Evolutionary conservation across 1,284 basidiomycete genomes (phyloP), one percentile per base, ranked within the genome.

Genomic region (Wolfiporia cocos): DNA sequence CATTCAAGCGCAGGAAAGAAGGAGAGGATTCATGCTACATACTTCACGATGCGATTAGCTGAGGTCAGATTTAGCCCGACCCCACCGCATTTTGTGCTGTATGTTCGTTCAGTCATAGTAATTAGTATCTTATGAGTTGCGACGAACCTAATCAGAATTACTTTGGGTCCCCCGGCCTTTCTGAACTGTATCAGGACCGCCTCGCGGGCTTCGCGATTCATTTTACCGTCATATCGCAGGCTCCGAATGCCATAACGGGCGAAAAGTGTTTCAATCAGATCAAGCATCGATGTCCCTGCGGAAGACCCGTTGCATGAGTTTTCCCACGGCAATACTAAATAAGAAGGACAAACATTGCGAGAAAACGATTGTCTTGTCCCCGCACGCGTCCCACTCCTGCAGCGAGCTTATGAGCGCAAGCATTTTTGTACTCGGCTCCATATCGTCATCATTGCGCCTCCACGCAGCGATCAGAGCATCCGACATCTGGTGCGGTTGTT

Each of bases 401-500:
- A 85, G 61, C 41, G 70, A 63, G 3, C 66, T 52, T 23, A 81
- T 52, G 52, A 84, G 60, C 22, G 68, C 67, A n/a, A 73, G 29
- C 81, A 86, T 84, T 68, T 84, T 86, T 7, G 78, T 68, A 55
- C 79, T 81, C 11, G 79, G 70, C 56, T 81, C 78, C 45, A 81
- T 56, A 51, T 78, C 71, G 46, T 73, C 68, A 49, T 78, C 78
- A 22, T 71, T 74, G 41, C 68, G 68, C 17, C 63, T 56, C 76
- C 76, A 82, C 11, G 70, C 70, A 3, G 64, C 67, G 33, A 77
- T 55, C 22, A 74, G 54, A 2, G 63, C 64, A 11, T 68, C 63
- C 5, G 70, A 68, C 3, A 64, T 65, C 28, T 61, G 58, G 5
- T 45, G 50, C 1, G 53, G 45, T 26, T 31, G 28, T 12, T 35